Evolutionary conservation across 345 rosid species (phyloP).

Genomic region (Lepidium didymum): DNA sequence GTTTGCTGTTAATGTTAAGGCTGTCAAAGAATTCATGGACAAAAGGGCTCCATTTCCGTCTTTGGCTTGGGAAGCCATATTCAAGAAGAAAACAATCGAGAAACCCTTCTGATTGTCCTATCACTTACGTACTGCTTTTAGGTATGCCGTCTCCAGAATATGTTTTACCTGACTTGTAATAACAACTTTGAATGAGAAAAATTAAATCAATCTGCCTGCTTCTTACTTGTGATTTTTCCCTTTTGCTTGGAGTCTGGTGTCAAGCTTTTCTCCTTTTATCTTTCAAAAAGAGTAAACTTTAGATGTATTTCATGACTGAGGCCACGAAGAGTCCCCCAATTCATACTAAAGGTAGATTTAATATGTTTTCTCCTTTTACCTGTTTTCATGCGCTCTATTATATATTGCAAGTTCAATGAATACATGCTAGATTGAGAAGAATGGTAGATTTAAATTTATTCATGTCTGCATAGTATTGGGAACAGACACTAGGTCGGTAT

Average conservation of each 20-base stretch:
- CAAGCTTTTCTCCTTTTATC: neutral
- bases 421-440: neutral
- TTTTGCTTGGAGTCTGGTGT: neutral
- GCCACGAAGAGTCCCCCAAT: neutral
- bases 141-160: neutral
- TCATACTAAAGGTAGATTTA: neutral
- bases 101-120: constrained; percentile 23
- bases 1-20: constrained; percentile 51
- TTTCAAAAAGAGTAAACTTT: neutral
- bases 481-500: neutral
- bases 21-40: constrained; percentile 69
- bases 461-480: neutral
- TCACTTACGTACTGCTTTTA: neutral
- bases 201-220: neutral
- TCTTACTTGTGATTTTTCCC: neutral
- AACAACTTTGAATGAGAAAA: neutral
- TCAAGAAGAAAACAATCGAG: constrained; percentile 45
- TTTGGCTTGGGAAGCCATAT: constrained; percentile 62
- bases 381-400: neutral
- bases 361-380: neutral
- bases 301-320: neutral
- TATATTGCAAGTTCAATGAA: neutral
- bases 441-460: neutral
- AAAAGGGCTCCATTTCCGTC: constrained; percentile 59
- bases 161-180: constrained; percentile 8